Evolutionary conservation across 805 yeast genomes (phyloP).

Genomic region (Saccharomyces mikatae): DNA sequence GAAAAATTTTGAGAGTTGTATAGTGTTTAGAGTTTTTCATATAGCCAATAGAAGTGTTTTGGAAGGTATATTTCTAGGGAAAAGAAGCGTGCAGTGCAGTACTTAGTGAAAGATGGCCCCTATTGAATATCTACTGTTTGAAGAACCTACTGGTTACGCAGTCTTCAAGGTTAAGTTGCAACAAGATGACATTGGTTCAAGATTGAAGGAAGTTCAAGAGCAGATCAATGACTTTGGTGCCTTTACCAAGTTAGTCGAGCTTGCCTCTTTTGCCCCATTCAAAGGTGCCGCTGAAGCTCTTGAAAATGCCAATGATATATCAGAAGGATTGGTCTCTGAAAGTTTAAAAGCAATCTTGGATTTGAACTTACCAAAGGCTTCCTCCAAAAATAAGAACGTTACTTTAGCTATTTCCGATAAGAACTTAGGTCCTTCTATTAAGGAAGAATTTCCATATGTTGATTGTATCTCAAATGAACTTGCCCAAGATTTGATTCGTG

Average conservation of each 20-base stretch:
- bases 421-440: constrained; percentile 93
- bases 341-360: constrained; percentile 84
- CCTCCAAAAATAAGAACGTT: constrained; percentile 54
- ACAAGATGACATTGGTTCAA: constrained; percentile 89
- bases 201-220: constrained; percentile 88
- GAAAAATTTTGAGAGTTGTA: neutral
- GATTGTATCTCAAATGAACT: constrained; percentile 88
- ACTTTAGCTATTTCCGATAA: constrained; percentile 86
- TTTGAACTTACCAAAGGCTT: constrained; percentile 74
- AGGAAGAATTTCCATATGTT: constrained; percentile 79
- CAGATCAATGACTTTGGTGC: constrained; percentile 77
- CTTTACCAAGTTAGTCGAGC: constrained; percentile 87
- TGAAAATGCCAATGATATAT: constrained; percentile 94
- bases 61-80: neutral
- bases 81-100: constrained; percentile 1
- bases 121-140: constrained; percentile 86
- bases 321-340: constrained; percentile 94
- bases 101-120: constrained; percentile 43
- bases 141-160: constrained; percentile 98
- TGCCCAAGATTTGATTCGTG: constrained; percentile 92
- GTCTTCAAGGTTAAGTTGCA: constrained; percentile 87
- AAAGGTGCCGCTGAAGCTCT: constrained; percentile 99
- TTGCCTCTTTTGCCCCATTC: constrained; percentile 94
- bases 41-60: neutral
- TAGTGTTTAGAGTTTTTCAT: neutral